These are phyloP conservation scores for Talaromyces sp. DNA, from an alignment of 2,329 filamentous ascomycete species.

Conservation along the genomic window DNA sequence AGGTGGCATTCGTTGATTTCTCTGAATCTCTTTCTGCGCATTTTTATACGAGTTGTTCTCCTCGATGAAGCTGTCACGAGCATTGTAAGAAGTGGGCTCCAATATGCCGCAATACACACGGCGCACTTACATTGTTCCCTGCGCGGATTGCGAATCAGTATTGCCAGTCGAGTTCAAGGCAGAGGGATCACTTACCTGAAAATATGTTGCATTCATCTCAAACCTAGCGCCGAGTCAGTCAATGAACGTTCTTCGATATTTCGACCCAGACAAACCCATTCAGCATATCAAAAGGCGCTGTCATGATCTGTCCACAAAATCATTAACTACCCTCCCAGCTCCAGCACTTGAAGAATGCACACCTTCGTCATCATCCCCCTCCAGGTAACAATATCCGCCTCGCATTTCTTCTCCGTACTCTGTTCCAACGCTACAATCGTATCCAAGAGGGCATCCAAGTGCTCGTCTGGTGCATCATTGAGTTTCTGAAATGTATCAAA, in stretches of 20 bases:
- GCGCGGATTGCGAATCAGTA: slow-evolving; percentile 22
- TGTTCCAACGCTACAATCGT: slow-evolving; percentile 72
- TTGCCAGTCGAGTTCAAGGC: slow-evolving; percentile 1
- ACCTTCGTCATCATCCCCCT: slow-evolving; percentile 99
- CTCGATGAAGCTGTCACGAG: slow-evolving; percentile 71
- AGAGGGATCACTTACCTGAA: slow-evolving; percentile 61
- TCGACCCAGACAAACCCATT: slow-evolving; percentile 60
- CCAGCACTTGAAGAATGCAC: slow-evolving; percentile 20
- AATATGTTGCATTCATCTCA: slow-evolving; percentile 91
- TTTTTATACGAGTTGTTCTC: slow-evolving; percentile 77
- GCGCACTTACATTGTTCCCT: slow-evolving; percentile 55
- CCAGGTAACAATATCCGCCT: slow-evolving; percentile 86
- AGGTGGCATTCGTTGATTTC: slow-evolving; percentile 46
- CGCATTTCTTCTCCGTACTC: slow-evolving; percentile 62
- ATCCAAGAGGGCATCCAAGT: slow-evolving; percentile 77
- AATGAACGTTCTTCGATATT: slow-evolving; percentile 11
- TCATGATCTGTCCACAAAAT: slow-evolving; percentile 66
- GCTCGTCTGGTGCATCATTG: slow-evolving; percentile 78
- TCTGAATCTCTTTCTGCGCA: slow-evolving; percentile 59
- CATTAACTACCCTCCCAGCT: not conserved
- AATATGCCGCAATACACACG: slow-evolving; percentile 14
- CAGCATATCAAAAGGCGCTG: slow-evolving; percentile 73
- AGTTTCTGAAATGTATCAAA: slow-evolving; percentile 80
- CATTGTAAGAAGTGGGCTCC: slow-evolving; percentile 19
- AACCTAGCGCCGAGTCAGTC: slow-evolving; percentile 58